Conservation (phyloP, 2,329 filamentous ascomycete species). For the Pestalotiopsis sp. region DNA sequence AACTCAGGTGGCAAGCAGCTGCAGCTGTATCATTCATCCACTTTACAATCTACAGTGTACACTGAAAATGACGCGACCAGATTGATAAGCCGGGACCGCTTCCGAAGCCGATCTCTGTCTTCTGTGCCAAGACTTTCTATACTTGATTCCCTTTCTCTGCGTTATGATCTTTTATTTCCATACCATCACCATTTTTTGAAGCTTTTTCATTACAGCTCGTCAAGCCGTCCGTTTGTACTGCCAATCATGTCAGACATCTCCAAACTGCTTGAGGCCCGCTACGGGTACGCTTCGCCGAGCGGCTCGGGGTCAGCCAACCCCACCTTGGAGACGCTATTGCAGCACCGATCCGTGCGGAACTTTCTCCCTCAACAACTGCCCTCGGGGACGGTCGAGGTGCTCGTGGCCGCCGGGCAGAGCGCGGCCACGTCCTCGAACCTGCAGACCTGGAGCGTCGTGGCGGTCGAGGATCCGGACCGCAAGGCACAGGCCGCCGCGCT, state of each 20-base stretch:
- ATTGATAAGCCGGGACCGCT: neutral
- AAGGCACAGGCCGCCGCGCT: constrained; percentile 27
- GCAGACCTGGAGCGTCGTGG: constrained; percentile 34
- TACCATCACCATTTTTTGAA: neutral
- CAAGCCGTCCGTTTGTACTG: neutral
- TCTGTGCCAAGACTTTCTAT: neutral
- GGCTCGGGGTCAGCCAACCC: constrained; percentile 12
- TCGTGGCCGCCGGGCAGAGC: constrained; percentile 33
- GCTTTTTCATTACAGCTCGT: neutral
- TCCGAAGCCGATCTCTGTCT: neutral
- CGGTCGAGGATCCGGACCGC: constrained; percentile 24
- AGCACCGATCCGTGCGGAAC: constrained; percentile 29
- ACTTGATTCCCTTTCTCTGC: neutral
- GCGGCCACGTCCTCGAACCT: constrained; percentile 35
- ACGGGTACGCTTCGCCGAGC: constrained; percentile 12
- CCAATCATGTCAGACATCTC: constrained; percentile 18
- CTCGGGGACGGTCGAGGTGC: constrained; percentile 25
- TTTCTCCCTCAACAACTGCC: constrained; percentile 24
- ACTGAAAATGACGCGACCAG: neutral
- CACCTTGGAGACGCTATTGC: constrained; percentile 26
- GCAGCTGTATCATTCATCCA: neutral
- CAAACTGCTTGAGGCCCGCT: constrained; percentile 20
- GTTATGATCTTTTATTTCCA: neutral
- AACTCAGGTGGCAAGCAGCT: neutral
- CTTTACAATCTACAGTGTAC: neutral